These are phyloP conservation scores for Candida maesae DNA, from an alignment of 805 yeast genomes.

Conservation along the genomic window DNA sequence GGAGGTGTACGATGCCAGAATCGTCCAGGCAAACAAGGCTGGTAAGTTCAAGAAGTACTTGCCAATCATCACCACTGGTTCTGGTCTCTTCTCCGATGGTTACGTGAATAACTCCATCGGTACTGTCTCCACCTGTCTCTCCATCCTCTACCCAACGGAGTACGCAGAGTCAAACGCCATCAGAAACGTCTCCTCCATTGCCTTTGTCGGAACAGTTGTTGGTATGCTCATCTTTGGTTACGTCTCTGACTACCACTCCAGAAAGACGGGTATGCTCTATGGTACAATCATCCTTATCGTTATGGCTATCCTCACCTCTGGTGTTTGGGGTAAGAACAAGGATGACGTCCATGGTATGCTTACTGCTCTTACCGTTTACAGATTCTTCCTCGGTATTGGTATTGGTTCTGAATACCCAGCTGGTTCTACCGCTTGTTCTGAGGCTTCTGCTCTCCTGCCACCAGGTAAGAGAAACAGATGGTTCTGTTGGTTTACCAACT, in stretches of 20 bases:
- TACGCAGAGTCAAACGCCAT: constrained; percentile 66
- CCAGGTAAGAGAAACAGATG: constrained; percentile 85
- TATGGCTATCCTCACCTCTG: constrained; percentile 76
- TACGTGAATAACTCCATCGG: constrained; percentile 84
- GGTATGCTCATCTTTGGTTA: constrained; percentile 84
- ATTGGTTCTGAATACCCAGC: constrained; percentile 96
- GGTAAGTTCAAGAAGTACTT: constrained; percentile 39
- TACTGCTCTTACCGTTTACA: constrained; percentile 75
- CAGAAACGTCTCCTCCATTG: constrained; percentile 79
- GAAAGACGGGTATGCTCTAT: constrained; percentile 78
- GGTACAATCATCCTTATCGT: constrained; percentile 73
- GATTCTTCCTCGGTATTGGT: constrained; percentile 87
- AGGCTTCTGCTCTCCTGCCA: constrained; percentile 75
- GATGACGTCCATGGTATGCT: constrained; percentile 63
- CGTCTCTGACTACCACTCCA: constrained; percentile 72
- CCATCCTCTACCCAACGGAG: constrained; percentile 58
- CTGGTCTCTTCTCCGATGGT: constrained; percentile 92
- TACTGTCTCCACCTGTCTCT: constrained; percentile 69
- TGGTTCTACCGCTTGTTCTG: constrained; percentile 91
- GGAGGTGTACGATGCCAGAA: constrained; percentile 22
- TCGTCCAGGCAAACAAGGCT: constrained; percentile 16
- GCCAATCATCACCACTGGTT: constrained; percentile 82
- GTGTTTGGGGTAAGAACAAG: constrained; percentile 69
- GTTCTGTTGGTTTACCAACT: constrained; percentile 84
- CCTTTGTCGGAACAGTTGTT: constrained; percentile 86